phyloP scores from a whole-genome alignment of 2,329 filamentous ascomycete species.

The Cladosporium sp. region DNA sequence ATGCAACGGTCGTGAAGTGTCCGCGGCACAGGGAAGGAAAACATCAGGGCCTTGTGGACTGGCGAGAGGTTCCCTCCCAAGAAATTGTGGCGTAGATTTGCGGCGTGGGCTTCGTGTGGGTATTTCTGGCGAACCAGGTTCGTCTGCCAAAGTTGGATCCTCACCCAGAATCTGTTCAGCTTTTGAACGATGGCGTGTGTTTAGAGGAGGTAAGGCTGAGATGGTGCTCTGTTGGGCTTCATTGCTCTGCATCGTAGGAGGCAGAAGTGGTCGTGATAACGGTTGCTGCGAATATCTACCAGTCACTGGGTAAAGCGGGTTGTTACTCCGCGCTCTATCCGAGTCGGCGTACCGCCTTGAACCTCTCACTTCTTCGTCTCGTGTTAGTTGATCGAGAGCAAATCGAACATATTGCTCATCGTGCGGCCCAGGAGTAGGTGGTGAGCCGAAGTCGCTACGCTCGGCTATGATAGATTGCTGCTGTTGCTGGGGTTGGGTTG shows the following conservation, averaged over 20 bases:
- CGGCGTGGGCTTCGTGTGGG: conserved; percentile 11
- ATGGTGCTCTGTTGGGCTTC: background rate
- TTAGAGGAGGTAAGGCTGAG: background rate
- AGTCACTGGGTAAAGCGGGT: conserved; percentile 2
- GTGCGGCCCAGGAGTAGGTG: conserved; percentile 71
- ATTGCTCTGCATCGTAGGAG: conserved; percentile 1
- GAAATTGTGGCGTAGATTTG: conserved; percentile 9
- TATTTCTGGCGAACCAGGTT: conserved; percentile 3
- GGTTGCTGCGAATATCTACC: background rate
- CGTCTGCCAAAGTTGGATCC: conserved; percentile 3
- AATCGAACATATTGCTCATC: conserved; percentile 86
- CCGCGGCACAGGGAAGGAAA: conserved; percentile 30
- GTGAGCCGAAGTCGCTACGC: conserved; percentile 14
- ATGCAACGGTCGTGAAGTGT: conserved; percentile 45
- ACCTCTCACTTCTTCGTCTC: conserved; percentile 61
- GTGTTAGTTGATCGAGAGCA: conserved; percentile 81
- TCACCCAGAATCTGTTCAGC: conserved; percentile 10
- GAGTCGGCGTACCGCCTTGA: conserved; percentile 9
- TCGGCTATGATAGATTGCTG: conserved; percentile 5
- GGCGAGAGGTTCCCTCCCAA: background rate
- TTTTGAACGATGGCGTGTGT: conserved; percentile 6
- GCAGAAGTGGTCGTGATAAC: background rate
- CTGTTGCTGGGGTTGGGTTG: background rate
- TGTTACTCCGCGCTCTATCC: background rate
- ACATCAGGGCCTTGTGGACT: conserved; percentile 21